phyloP scores from a whole-genome alignment of 2,329 filamentous ascomycete species.

The Paraphaeosphaeria sporulosa region DNA sequence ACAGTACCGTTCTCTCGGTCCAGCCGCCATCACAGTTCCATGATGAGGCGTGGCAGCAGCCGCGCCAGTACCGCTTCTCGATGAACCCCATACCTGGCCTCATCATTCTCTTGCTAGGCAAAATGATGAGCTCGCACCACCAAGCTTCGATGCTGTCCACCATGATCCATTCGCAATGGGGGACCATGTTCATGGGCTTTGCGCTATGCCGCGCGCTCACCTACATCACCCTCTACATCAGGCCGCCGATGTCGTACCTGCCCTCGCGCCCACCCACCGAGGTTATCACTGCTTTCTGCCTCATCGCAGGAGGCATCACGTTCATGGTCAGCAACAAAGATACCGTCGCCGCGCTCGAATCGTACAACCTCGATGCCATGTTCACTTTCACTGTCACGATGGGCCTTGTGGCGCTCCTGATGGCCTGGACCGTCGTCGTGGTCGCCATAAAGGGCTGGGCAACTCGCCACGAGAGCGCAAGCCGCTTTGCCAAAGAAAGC shows the following conservation, averaged over 20 bases:
- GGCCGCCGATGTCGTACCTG: conserved; percentile 79
- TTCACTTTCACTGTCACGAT: conserved; percentile 90
- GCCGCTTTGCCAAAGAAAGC: conserved; percentile 31
- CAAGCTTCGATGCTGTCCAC: conserved; percentile 83
- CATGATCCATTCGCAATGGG: conserved; percentile 96
- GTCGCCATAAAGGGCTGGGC: conserved; percentile 92
- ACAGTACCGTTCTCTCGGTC: conserved; percentile 56
- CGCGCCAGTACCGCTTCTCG: conserved; percentile 74
- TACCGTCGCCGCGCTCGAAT: conserved; percentile 77
- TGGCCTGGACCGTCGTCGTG: conserved; percentile 82
- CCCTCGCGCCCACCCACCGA: conserved; percentile 90
- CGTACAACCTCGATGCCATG: conserved; percentile 84
- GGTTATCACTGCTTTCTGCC: conserved; percentile 83
- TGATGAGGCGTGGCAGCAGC: conserved; percentile 62
- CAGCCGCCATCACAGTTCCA: conserved; percentile 35
- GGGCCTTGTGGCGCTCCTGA: conserved; percentile 81
- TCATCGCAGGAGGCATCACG: conserved; percentile 85
- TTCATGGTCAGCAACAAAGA: conserved; percentile 91
- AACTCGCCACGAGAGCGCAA: conserved; percentile 45
- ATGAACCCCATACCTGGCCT: conserved; percentile 89
- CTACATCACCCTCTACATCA: conserved; percentile 80
- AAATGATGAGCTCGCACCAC: conserved; percentile 96
- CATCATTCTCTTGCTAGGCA: conserved; percentile 83
- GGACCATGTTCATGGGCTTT: conserved; percentile 80
- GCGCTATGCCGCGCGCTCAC: conserved; percentile 80